These are phyloP conservation scores for Aspergillus cavernicola DNA, from an alignment of 495 filamentous ascomycete species.

Conservation along the genomic window DNA sequence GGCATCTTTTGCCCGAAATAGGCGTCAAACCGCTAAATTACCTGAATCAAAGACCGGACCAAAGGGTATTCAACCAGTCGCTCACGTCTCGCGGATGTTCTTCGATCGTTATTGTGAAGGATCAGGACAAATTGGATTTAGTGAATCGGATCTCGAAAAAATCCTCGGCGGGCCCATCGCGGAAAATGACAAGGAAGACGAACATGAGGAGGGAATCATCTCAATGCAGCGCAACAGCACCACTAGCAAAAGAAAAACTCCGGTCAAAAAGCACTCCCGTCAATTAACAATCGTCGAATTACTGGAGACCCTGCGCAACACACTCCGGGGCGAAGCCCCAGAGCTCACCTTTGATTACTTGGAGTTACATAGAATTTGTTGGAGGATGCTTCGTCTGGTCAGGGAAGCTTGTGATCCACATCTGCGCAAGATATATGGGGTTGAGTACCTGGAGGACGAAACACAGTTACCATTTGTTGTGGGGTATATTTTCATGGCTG, in stretches of 20 bases:
- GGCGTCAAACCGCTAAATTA: background rate
- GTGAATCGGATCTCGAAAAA: background rate
- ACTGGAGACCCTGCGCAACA: background rate
- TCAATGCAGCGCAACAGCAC: background rate
- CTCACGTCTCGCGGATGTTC: background rate
- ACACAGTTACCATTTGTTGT: slow-evolving; percentile 36
- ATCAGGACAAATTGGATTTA: background rate
- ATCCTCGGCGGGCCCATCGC: background rate
- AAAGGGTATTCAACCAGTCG: background rate
- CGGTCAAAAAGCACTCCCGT: background rate
- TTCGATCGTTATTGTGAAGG: background rate
- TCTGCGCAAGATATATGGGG: slow-evolving; percentile 25
- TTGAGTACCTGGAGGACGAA: slow-evolving; percentile 34
- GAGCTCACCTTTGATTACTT: slow-evolving; percentile 35
- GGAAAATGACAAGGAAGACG: background rate
- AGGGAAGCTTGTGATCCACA: slow-evolving; percentile 23
- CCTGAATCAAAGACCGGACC: background rate
- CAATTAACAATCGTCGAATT: background rate
- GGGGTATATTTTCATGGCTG: slow-evolving; percentile 37
- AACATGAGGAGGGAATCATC: background rate
- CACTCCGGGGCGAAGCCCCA: slow-evolving; percentile 18
- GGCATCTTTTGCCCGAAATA: background rate
- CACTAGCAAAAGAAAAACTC: background rate
- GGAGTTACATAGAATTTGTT: slow-evolving; percentile 33
- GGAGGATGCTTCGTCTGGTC: slow-evolving; percentile 29